Evolutionary conservation across 1,139 yeast species (phyloP).

Genomic region (Taphrina flavorubra): DNA sequence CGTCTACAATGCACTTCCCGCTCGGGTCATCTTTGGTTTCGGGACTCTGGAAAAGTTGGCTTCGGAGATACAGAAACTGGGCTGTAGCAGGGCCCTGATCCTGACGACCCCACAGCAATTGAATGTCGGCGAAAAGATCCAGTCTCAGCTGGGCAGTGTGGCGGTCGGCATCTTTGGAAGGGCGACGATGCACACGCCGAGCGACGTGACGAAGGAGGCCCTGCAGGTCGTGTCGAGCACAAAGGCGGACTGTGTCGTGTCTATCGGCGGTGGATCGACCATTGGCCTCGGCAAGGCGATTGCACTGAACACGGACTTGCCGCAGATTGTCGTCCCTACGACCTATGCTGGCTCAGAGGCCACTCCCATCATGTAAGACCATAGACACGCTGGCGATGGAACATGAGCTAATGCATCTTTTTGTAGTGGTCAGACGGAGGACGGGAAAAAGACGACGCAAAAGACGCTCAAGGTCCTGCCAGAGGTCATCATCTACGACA

Average conservation of each 20-base stretch:
- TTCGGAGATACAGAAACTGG: constrained; percentile 30
- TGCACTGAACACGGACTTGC: constrained; percentile 27
- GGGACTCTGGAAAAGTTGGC: constrained; percentile 30
- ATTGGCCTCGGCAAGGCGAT: constrained; percentile 40
- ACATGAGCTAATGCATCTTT: too few relatives aligned
- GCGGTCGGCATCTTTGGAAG: constrained; percentile 22
- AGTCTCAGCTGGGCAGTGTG: constrained; percentile 7
- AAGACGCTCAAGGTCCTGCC: constrained; percentile 30
- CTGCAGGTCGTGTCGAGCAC: constrained; percentile 6
- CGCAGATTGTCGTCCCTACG: constrained; percentile 39
- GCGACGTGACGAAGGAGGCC: constrained; percentile 35
- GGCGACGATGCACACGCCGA: constrained; percentile 40
- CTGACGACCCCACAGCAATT: constrained; percentile 31
- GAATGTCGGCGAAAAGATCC: constrained; percentile 16
- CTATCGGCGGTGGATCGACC: constrained; percentile 39
- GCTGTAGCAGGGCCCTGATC: constrained; percentile 21
- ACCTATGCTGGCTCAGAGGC: constrained; percentile 40
- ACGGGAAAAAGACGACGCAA: constrained; percentile 34
- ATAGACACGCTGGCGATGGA: background rate
- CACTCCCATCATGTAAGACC: constrained; percentile 32
- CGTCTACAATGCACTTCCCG: constrained; percentile 30
- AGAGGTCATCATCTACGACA: constrained; percentile 33
- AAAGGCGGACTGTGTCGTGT: constrained; percentile 30
- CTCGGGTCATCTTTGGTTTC: constrained; percentile 39
- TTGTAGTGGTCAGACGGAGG: constrained; percentile 30